phyloP scores from a whole-genome alignment of 257 asterid genomes.

The Vinca minor region DNA sequence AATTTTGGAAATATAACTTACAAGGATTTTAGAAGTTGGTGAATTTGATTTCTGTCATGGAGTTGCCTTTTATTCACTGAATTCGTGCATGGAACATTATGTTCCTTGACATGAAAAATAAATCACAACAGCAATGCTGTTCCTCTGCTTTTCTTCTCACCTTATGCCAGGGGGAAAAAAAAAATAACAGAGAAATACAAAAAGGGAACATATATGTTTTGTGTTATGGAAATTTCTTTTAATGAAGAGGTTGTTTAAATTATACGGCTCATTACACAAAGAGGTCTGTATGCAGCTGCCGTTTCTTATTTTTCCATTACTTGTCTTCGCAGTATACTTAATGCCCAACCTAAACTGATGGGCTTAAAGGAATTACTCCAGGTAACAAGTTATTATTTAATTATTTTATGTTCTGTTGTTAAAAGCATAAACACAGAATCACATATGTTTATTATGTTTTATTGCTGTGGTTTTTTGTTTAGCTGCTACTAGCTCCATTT shows the following conservation, averaged over 20 bases:
- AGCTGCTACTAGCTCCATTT: neutral
- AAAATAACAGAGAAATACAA: too few species aligned
- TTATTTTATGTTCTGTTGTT: neutral
- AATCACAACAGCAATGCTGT: neutral
- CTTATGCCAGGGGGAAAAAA: neutral
- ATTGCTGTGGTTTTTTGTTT: neutral
- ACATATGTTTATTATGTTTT: neutral
- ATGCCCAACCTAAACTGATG: conserved; percentile 92
- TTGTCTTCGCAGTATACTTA: conserved; percentile 56
- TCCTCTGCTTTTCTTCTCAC: neutral
- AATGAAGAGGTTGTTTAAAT: neutral
- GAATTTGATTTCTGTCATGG: too few species aligned
- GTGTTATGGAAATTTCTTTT: neutral
- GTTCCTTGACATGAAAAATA: neutral
- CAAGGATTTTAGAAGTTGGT: neutral
- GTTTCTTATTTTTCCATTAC: conserved; percentile 3
- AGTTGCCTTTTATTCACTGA: neutral
- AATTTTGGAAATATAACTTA: neutral
- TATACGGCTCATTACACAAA: neutral
- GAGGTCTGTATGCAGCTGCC: neutral
- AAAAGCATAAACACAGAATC: neutral
- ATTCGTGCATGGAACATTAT: neutral
- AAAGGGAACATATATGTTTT: neutral
- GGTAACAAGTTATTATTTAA: conserved; percentile 41
- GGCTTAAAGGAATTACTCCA: conserved; percentile 93